Base-by-base conservation (phyloP, 345 rosid genomes). In the Euclidium syriacum region DNA sequence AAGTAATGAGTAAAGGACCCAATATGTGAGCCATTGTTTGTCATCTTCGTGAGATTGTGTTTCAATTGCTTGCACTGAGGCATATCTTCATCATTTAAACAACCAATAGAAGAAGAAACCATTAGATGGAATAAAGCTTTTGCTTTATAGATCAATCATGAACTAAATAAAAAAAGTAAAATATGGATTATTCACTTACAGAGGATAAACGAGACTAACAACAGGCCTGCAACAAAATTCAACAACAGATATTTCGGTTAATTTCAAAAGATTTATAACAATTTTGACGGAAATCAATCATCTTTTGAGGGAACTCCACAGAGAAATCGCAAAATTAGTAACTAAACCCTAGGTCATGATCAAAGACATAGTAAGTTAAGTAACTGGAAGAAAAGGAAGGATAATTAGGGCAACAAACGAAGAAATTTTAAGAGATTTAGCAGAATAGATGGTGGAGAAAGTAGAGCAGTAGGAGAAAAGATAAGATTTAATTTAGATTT, bases 21-120 rank as follows among this genome's bases (percentile, higher is more conserved):
- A 90, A 60, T 94, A 94, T 26, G 97, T 84, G 34, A 94, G 87
- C 99, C 97, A 90, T 47, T 94, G 97, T 66, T 82, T 78, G 71
- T 94, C 99, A 75, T 90, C 99, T 19, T 74, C 73, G 5, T 73
- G 86, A 59, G 97, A 85, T 48, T 81, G 86, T 23, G 91, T 84
- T 83, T 94, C 96, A 70, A 86, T 89, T 38, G 96, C 98, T 71
- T 78, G 75, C 2, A 92, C 72, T 5, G 98, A 86, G 17, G 95
- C 98, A 72, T 89, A 87, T 38, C 96, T 92, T n/a, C 76, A 12
- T 9, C 34, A 24, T 71, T 55, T 33, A 59, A 72, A 8, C 55
- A 44, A 14, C 11, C 30, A 56, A 54, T n/a, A 39, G 7, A 56
- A 53, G 16, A 53, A 32, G 2, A 5, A 26, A 46, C 10, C 55